Conservation (phyloP, 2,329 filamentous ascomycete genomes). For the Claviceps lovelessii region DNA sequence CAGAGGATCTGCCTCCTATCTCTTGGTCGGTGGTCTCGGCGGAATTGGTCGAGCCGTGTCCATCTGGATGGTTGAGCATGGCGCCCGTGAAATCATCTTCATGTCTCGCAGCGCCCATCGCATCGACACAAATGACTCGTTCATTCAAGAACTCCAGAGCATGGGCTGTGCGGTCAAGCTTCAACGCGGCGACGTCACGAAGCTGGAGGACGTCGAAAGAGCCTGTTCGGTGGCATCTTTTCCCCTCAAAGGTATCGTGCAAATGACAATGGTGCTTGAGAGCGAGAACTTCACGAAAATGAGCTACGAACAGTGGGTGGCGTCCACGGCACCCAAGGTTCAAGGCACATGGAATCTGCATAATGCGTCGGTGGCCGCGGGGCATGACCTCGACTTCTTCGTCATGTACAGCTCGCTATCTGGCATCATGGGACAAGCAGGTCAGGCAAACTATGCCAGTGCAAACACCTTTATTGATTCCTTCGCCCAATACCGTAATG, state of each 20-base stretch:
- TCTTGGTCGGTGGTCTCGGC: conserved; percentile 11
- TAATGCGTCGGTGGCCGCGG: conserved; percentile 3
- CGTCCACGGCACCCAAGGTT: conserved; percentile 17
- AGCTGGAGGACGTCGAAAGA: conserved; percentile 3
- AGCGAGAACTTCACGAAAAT: conserved; percentile 17
- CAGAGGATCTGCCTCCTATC: conserved; percentile 5
- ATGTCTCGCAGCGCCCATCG: conserved; percentile 7
- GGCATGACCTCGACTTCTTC: conserved; percentile 22
- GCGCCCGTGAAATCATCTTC: conserved; percentile 15
- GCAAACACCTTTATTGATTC: conserved; percentile 26
- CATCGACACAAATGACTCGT: not conserved
- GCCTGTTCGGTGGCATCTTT: not conserved
- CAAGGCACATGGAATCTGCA: conserved; percentile 23
- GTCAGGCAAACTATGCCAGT: conserved; percentile 28
- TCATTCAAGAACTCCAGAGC: conserved; percentile 9
- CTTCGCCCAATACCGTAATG: conserved; percentile 17
- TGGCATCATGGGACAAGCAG: conserved; percentile 19
- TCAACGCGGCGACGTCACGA: conserved; percentile 8
- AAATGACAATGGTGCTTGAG: conserved; percentile 21
- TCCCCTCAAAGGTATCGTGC: conserved; percentile 21
- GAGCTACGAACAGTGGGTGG: conserved; percentile 18
- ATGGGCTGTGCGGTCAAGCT: conserved; percentile 8
- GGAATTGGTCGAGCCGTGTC: conserved; percentile 10
- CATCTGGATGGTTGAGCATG: conserved; percentile 9
- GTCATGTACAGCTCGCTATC: conserved; percentile 21